These are phyloP conservation scores for Mrakia gelida DNA, from an alignment of 768 basidiomycete species.

Conservation along the genomic window DNA sequence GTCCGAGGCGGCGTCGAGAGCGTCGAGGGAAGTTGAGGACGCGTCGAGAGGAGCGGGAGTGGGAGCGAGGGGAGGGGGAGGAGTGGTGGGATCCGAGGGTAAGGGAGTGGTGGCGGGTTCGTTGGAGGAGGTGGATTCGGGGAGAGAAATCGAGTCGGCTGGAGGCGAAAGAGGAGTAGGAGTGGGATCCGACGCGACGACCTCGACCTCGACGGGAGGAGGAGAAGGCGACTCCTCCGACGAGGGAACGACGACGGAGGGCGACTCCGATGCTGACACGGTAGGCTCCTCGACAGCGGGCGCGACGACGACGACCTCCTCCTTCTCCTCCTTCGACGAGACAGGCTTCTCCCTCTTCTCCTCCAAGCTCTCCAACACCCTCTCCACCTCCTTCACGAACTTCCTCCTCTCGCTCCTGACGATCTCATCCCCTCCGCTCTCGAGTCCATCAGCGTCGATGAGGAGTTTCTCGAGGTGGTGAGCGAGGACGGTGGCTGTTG, in stretches of 20 bases:
- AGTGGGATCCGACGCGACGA: neutral
- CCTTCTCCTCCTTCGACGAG: neutral
- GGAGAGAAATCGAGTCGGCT: neutral
- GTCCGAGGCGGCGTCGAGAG: neutral
- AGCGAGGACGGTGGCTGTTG: neutral
- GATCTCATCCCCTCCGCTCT: conserved; percentile 9
- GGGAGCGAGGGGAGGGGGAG: neutral
- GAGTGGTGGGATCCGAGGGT: neutral
- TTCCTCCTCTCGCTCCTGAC: conserved; percentile 7
- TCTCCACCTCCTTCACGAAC: conserved; percentile 7
- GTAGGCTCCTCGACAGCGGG: neutral
- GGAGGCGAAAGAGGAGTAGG: neutral
- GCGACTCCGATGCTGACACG: neutral
- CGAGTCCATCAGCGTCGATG: neutral
- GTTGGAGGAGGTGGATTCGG: neutral
- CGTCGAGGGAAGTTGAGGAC: neutral
- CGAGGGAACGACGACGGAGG: neutral
- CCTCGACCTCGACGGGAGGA: neutral
- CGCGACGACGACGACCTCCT: too few species aligned
- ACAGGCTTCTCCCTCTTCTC: neutral
- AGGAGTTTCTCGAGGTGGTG: conserved; percentile 13
- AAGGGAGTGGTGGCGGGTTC: neutral
- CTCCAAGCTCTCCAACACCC: conserved; percentile 1
- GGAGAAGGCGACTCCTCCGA: neutral
- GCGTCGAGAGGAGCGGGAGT: neutral